Evolutionary conservation across 2,329 filamentous ascomycete species (phyloP).

Genomic region (Tolypocladium capitatum): DNA sequence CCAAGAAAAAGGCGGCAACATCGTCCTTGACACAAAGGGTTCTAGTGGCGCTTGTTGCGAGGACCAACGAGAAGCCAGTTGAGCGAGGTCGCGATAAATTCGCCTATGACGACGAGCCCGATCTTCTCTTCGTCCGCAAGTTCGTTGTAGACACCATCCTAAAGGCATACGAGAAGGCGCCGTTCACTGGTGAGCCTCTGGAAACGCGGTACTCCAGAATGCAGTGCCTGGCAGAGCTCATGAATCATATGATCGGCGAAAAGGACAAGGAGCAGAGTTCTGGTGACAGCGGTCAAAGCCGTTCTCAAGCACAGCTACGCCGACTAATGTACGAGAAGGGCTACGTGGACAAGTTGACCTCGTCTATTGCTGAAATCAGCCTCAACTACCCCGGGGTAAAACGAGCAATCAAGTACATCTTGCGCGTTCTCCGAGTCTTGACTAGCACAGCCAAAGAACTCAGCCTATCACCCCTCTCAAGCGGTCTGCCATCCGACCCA

Average conservation of each 20-base stretch:
- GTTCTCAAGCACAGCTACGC: constrained; percentile 71
- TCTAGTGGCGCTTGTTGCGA: constrained; percentile 73
- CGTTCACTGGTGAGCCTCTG: constrained; percentile 61
- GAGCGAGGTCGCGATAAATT: constrained; percentile 44
- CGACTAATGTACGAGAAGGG: constrained; percentile 98
- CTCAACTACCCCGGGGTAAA: constrained; percentile 89
- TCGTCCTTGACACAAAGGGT: constrained; percentile 78
- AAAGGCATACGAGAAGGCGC: constrained; percentile 83
- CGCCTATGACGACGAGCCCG: constrained; percentile 63
- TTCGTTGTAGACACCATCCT: constrained; percentile 91
- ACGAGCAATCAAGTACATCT: constrained; percentile 89
- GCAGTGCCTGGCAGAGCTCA: constrained; percentile 77
- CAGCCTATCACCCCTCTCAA: constrained; percentile 48
- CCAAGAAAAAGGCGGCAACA: constrained; percentile 77
- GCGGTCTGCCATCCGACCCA: constrained; percentile 54
- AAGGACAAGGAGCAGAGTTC: constrained; percentile 50
- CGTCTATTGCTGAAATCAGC: constrained; percentile 89
- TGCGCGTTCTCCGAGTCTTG: constrained; percentile 75
- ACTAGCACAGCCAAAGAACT: constrained; percentile 78
- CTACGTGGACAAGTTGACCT: constrained; percentile 76
- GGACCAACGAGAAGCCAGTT: constrained; percentile 65
- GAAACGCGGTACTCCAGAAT: constrained; percentile 81
- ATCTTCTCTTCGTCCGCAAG: constrained; percentile 81
- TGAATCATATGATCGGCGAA: constrained; percentile 81
- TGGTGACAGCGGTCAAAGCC: constrained; percentile 25